Evolutionary conservation across 2,329 filamentous ascomycete species (phyloP).

Genomic region (Plenodomus lindquistii): DNA sequence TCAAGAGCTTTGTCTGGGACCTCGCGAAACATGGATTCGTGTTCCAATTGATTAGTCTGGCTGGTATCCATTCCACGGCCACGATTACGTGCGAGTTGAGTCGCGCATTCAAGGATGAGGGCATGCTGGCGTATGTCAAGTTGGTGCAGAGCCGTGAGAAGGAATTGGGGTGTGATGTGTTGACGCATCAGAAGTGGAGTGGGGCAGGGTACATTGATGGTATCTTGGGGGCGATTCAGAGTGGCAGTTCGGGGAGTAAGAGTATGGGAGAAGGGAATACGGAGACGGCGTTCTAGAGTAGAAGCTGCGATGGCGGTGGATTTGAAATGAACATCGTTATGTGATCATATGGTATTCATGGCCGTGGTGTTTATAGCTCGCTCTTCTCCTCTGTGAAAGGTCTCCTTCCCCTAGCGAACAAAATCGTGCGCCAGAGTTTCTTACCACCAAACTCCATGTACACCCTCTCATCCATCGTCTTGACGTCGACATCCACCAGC

Average conservation of each 20-base stretch:
- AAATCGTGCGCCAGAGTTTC: slow-evolving; percentile 50
- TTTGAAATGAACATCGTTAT: not conserved
- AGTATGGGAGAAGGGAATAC: slow-evolving; percentile 97
- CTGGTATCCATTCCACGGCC: slow-evolving; percentile 66
- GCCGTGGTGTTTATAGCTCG: slow-evolving; percentile 19
- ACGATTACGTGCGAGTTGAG: slow-evolving; percentile 75
- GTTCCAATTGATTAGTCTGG: slow-evolving; percentile 66
- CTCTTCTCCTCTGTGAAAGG: slow-evolving; percentile 30
- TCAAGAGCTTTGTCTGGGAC: slow-evolving; percentile 96
- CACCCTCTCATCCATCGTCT: slow-evolving; percentile 57
- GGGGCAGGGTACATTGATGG: slow-evolving; percentile 80
- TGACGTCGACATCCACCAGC: slow-evolving; percentile 59
- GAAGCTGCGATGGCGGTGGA: not conserved
- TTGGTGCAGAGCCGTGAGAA: slow-evolving; percentile 88
- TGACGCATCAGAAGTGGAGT: slow-evolving; percentile 91
- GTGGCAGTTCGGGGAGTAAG: slow-evolving; percentile 83
- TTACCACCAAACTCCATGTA: slow-evolving; percentile 48
- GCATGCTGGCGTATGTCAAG: slow-evolving; percentile 98
- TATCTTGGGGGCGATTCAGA: slow-evolving; percentile 86
- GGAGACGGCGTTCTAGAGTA: slow-evolving; percentile 56
- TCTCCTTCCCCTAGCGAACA: slow-evolving; percentile 58
- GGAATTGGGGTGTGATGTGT: slow-evolving; percentile 86
- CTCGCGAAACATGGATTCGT: slow-evolving; percentile 82
- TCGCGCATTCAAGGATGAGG: slow-evolving; percentile 80
- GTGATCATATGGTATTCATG: not conserved